A percentile compares a stretch with the other conserved stretches of the same genome.
These are phyloP conservation scores for Diplodia seriata DNA, from an alignment of 2,329 filamentous ascomycete genomes.

Conservation along the genomic window DNA sequence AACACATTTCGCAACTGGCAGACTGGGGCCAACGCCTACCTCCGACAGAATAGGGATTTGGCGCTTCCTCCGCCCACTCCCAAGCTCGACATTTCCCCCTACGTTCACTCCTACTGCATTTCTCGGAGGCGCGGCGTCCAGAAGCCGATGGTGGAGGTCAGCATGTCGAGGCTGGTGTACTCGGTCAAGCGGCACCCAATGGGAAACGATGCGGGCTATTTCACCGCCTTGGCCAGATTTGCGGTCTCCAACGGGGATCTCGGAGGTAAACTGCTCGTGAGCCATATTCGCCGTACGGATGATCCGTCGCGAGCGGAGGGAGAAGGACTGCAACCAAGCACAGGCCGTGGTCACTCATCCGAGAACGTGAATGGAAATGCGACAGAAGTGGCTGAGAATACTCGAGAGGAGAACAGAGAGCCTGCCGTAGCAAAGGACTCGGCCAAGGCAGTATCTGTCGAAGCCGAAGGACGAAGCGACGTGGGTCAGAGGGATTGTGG, in stretches of 20 bases:
- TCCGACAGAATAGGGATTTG: not conserved
- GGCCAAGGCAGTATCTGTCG: not conserved
- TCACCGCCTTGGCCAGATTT: not conserved
- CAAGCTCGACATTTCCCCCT: not conserved
- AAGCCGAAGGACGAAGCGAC: not conserved
- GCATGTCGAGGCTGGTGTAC: constrained; percentile 9
- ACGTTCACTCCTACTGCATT: not conserved
- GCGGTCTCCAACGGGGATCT: not conserved
- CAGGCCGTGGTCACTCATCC: not conserved
- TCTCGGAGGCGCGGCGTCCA: no score
- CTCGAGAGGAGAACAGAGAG: not conserved
- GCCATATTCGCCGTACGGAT: not conserved
- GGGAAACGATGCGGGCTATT: not conserved
- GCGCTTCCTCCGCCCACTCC: not conserved
- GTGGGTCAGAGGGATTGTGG: not conserved
- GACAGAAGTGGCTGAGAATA: not conserved
- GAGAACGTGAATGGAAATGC: not conserved
- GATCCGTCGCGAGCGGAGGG: not conserved
- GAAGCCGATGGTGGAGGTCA: not conserved
- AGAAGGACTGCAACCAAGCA: not conserved
- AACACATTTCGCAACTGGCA: not conserved
- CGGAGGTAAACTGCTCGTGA: constrained; percentile 3
- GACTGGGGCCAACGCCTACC: not conserved
- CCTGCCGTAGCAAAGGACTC: not conserved
- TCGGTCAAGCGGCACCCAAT: not conserved